A percentile compares a stretch with the other conserved stretches of the same genome.
Evolutionary conservation across 768 basidiomycete genomes (phyloP).

Genomic region (Pleurotus ostreatus): DNA sequence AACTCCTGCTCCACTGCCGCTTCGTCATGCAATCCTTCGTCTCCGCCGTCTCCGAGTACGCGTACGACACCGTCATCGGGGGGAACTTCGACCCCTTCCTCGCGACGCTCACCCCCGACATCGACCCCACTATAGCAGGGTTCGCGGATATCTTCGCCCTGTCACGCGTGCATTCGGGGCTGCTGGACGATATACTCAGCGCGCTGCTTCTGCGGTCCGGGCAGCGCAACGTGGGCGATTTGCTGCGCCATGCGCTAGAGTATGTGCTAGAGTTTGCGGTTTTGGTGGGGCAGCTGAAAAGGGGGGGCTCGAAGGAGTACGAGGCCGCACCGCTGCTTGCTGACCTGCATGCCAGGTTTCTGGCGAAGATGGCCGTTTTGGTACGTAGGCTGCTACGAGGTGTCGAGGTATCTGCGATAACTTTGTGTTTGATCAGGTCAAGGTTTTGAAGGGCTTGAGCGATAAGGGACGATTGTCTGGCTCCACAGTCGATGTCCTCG

Average conservation of each 20-base stretch:
- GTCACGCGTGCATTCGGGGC: slow-evolving; percentile 57
- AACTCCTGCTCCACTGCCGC: slow-evolving; percentile 62
- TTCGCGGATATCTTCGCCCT: slow-evolving; percentile 77
- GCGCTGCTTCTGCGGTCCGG: slow-evolving; percentile 70
- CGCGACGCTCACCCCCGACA: slow-evolving; percentile 25
- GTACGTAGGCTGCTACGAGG: slow-evolving; percentile 33
- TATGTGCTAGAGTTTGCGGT: slow-evolving; percentile 64
- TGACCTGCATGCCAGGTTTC: slow-evolving; percentile 50
- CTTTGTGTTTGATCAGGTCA: slow-evolving; percentile 34
- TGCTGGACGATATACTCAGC: slow-evolving; percentile 73
- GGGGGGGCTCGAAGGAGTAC: slow-evolving; percentile 56
- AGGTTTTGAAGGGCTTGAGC: slow-evolving; percentile 48
- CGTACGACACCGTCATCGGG: slow-evolving; percentile 79
- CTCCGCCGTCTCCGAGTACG: slow-evolving; percentile 59
- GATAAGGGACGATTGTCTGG: slow-evolving; percentile 41
- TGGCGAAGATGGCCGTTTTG: slow-evolving; percentile 49
- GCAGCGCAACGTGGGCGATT: slow-evolving; percentile 62
- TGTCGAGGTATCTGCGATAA: too few relatives aligned
- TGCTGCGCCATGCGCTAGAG: slow-evolving; percentile 60
- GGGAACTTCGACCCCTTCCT: slow-evolving; percentile 75
- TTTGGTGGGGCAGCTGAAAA: slow-evolving; percentile 56
- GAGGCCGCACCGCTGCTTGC: slow-evolving; percentile 56
- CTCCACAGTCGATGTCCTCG: neutral
- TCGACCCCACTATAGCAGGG: slow-evolving; percentile 13
- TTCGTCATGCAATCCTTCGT: slow-evolving; percentile 75